Conservation (phyloP, 164 flowering plant species). For the Houttuynia cordata region DNA sequence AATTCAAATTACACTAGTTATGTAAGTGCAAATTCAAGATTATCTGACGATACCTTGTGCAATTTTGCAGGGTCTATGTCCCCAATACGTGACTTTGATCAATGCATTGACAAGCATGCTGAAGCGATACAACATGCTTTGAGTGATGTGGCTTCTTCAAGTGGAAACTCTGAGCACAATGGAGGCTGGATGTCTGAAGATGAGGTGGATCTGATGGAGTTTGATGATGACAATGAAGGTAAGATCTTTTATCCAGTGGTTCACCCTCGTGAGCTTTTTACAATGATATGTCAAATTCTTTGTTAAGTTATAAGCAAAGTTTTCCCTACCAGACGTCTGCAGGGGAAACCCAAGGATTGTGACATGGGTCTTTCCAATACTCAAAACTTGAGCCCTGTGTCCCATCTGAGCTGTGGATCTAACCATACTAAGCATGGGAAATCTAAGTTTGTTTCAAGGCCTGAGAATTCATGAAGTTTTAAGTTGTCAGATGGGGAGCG, state of each 20-base stretch:
- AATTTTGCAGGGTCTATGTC: conserved; percentile 50
- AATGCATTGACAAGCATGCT: conserved; percentile 42
- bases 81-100: conserved; percentile 41
- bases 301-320: too few species aligned
- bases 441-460: too few species aligned
- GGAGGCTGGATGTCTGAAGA: conserved; percentile 95
- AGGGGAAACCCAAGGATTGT: too few species aligned
- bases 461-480: too few species aligned
- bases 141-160: conserved; percentile 69
- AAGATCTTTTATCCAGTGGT: not conserved
- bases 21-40: not conserved
- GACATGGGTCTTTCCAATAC: too few species aligned
- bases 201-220: conserved; percentile 78
- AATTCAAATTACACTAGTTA: not conserved
- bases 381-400: too few species aligned
- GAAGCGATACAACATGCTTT: conserved; percentile 69
- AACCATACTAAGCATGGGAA: too few species aligned
- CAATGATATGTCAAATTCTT: not conserved
- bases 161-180: conserved; percentile 19
- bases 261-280: not conserved
- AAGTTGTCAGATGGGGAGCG: too few species aligned
- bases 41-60: not conserved
- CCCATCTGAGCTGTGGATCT: too few species aligned
- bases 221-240: conserved; percentile 40
- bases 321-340: too few species aligned